phyloP scores from a whole-genome alignment of 2,329 filamentous ascomycete genomes.

The Teratosphaeria gauchensis region DNA sequence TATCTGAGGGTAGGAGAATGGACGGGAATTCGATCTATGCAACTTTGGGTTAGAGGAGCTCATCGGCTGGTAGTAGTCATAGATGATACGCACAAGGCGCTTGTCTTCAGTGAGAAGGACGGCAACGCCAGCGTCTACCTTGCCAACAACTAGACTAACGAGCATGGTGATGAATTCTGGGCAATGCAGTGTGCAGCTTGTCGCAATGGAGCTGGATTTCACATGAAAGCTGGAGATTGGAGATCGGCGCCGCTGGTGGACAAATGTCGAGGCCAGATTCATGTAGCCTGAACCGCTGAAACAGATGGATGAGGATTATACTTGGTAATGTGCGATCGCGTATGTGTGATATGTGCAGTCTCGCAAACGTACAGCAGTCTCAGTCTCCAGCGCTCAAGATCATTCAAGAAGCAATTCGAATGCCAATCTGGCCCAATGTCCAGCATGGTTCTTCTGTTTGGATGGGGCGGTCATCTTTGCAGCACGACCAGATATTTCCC shows the following conservation, averaged over 20 bases:
- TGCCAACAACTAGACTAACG: conserved; percentile 95
- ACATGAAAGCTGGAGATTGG: neutral
- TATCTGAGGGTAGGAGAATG: conserved; percentile 89
- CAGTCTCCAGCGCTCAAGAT: too few species aligned
- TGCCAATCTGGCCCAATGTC: too few species aligned
- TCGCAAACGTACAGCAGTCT: too few species aligned
- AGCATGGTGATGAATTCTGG: conserved; percentile 56
- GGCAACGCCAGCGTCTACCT: conserved; percentile 96
- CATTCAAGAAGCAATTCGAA: too few species aligned
- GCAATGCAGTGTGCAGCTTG: neutral
- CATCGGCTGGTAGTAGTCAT: conserved; percentile 2
- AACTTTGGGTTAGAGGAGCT: neutral
- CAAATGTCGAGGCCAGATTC: neutral
- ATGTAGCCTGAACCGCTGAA: too few species aligned
- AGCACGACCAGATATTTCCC: too few species aligned
- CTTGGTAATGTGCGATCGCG: too few species aligned
- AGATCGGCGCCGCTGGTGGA: neutral
- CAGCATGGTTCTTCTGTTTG: too few species aligned
- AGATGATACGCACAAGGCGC: conserved; percentile 59
- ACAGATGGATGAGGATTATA: too few species aligned
- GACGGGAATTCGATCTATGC: conserved; percentile 93
- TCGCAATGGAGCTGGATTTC: neutral
- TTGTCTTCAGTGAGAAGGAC: conserved; percentile 96
- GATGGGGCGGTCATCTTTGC: too few species aligned
- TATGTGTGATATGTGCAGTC: too few species aligned